phyloP scores from a whole-genome alignment of 176 grass and related monocot genomes.

The Dactylis glomerata region DNA sequence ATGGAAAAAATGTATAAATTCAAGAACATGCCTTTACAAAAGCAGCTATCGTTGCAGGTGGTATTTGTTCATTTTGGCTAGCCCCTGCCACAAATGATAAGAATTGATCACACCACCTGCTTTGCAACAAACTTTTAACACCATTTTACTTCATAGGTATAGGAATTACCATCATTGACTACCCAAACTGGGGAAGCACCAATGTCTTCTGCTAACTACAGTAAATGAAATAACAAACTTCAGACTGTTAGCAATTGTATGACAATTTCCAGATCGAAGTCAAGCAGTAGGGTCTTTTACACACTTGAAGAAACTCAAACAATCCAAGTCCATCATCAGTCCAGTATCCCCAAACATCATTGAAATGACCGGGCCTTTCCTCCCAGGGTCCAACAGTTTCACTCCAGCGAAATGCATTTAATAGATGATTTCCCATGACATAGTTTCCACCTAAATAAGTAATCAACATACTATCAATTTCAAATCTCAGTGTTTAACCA shows the following conservation, averaged over 20 bases:
- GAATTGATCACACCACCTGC: not conserved
- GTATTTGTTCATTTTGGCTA: constrained; percentile 67
- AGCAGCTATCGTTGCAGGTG: constrained; percentile 55
- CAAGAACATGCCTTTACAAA: constrained; percentile 76
- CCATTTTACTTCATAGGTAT: not conserved
- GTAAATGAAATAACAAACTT: constrained; percentile 21
- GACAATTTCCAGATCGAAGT: constrained; percentile 7
- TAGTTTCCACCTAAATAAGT: constrained; percentile 74
- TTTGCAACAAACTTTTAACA: not conserved
- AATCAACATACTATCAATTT: not conserved
- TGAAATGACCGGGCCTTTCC: constrained; percentile 85
- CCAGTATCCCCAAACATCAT: constrained; percentile 92
- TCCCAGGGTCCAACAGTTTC: constrained; percentile 85
- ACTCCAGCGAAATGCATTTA: constrained; percentile 88
- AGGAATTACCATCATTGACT: constrained; percentile 71
- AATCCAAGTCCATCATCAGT: constrained; percentile 89
- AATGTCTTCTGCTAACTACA: constrained; percentile 88
- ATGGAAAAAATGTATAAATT: not conserved
- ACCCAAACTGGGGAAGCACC: constrained; percentile 84
- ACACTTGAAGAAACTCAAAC: constrained; percentile 93
- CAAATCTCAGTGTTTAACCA: constrained; percentile 12
- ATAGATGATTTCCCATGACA: constrained; percentile 76
- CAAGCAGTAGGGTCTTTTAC: constrained; percentile 36
- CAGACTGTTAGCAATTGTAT: not conserved
- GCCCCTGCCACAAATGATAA: constrained; percentile 59